Conservation (phyloP, 176 grass and related monocot species). For the Aegilops sharonensis region DNA sequence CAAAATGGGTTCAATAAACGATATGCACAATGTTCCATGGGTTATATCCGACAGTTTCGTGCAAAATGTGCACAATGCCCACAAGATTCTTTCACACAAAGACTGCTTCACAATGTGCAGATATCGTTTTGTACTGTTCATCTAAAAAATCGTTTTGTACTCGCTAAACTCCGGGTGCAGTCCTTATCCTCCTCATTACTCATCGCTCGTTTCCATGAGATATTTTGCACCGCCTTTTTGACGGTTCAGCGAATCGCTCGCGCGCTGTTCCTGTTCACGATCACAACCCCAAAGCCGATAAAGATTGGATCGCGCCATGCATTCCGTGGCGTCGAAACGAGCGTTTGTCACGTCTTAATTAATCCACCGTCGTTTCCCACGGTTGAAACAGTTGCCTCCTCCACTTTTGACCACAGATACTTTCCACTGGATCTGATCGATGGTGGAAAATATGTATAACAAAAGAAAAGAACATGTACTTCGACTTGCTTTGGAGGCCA, state of each 20-base stretch:
- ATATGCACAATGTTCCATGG: too few relatives aligned
- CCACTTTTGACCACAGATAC: not conserved
- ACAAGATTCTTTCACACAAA: too few relatives aligned
- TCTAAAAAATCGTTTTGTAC: too few relatives aligned
- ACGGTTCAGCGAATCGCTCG: not conserved
- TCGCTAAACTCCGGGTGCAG: not conserved
- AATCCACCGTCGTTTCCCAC: not conserved
- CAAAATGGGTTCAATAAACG: not conserved
- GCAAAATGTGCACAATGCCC: too few relatives aligned
- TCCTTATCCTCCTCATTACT: not conserved
- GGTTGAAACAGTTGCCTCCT: not conserved
- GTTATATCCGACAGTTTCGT: not conserved
- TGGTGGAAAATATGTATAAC: not conserved
- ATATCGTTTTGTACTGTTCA: too few relatives aligned
- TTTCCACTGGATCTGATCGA: not conserved
- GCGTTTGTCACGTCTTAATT: not conserved
- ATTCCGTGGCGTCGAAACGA: not conserved
- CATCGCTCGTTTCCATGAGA: not conserved
- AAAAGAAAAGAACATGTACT: not conserved
- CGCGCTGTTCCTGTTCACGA: not conserved
- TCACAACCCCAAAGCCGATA: not conserved
- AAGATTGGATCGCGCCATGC: not conserved
- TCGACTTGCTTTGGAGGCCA: not conserved
- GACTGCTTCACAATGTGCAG: too few relatives aligned
- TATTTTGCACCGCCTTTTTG: not conserved